These are phyloP conservation scores for Aspergillus leporis DNA, from an alignment of 495 filamentous ascomycete species.

Conservation along the genomic window DNA sequence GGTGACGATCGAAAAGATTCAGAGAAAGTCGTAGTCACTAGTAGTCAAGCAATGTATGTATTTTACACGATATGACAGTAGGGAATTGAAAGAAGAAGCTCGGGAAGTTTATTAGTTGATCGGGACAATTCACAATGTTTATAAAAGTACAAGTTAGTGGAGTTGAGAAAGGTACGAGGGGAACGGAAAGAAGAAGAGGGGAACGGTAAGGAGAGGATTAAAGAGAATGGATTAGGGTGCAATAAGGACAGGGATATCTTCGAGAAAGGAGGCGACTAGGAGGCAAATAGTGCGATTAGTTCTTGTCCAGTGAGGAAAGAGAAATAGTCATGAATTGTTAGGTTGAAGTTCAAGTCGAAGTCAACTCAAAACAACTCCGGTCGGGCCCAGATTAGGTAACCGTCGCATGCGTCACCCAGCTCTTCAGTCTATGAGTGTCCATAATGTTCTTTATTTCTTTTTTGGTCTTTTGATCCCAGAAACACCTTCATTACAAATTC, in stretches of 20 bases:
- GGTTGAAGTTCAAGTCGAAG: neutral
- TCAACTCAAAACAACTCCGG: neutral
- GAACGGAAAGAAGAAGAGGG: constrained; percentile 4
- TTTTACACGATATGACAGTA: neutral
- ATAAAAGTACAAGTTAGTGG: constrained; percentile 10
- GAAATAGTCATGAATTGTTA: neutral
- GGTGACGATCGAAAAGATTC: neutral
- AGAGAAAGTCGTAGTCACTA: neutral
- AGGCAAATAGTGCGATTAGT: neutral
- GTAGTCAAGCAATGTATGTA: neutral
- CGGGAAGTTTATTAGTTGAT: neutral
- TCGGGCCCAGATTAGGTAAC: constrained; percentile 1
- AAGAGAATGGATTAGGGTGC: constrained; percentile 2
- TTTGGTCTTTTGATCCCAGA: neutral
- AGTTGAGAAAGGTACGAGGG: constrained; percentile 6
- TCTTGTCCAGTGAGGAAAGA: neutral
- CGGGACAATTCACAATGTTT: neutral
- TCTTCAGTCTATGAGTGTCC: neutral
- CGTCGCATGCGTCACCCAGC: neutral
- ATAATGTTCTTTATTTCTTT: neutral
- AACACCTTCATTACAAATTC: neutral
- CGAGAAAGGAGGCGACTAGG: constrained; percentile 7
- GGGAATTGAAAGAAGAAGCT: neutral
- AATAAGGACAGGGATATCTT: constrained; percentile 10
- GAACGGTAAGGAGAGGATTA: constrained; percentile 8